Evolutionary conservation across 73 alveolate genomes (phyloP), one percentile per base, ranked within the genome.

Genomic region (Paramecium tetraurelia): DNA sequence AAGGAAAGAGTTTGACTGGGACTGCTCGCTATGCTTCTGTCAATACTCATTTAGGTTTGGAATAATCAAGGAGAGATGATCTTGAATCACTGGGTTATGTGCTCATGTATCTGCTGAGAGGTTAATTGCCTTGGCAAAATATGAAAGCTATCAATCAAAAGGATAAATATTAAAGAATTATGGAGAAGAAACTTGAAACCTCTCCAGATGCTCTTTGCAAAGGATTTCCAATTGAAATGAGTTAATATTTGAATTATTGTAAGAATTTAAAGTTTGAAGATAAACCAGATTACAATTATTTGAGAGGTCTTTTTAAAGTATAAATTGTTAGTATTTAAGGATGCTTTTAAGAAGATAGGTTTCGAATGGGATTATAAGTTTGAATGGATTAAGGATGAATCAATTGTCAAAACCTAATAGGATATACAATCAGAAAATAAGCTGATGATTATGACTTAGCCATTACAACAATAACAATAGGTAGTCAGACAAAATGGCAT

Each of bases 1-100:
- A 97, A 80, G 98, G 99, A 0, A 98, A 98, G 93, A 96, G 96
- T 71, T 92, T 98, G 75, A 97, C 98, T 16, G 99, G 99, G 1
- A 98, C 99, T 10, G 99, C 99, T 10, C 89, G 97, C 43, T 89
- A 96, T 93, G 96, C 96, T 4, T 93, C 96, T 50, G 71, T 93
- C 5, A 93, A 93, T 59, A 85, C 96, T 6, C 96, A 93, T 58
- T 53, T 92, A 48, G 96, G 96, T n/a, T 50, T 95, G 84, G 97
- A 92, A 22, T 96, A 96, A 50, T 85, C 97, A 57, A 75, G 99
- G 59, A 94, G 98, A 75, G 99, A 96, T 92, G 99, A 96, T 93
- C 59, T 96, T 4, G 99, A 96, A 93, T 93, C 97, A 24, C 89
- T 96, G 11, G 99, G 98, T 12, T 96, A 96, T 59, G 97, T 95